phyloP scores from a whole-genome alignment of 2,329 filamentous ascomycete species.

The Xylaria hypoxylon region DNA sequence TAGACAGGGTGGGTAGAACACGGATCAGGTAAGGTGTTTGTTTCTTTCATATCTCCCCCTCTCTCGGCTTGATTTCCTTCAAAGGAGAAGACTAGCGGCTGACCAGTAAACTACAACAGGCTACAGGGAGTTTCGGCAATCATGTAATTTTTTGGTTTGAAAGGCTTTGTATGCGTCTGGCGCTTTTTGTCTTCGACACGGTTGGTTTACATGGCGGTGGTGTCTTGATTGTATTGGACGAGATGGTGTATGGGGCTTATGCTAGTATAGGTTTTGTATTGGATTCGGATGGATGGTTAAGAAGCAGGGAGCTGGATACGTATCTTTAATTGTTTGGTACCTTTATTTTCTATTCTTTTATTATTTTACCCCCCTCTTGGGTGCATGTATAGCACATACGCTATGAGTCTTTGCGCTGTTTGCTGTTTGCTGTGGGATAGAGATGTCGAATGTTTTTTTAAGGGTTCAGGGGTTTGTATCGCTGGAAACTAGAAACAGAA shows the following conservation, averaged over 20 bases:
- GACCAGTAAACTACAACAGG: neutral
- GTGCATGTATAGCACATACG: neutral
- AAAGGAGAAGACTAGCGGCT: neutral
- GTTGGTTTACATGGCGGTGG: neutral
- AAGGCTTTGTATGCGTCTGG: neutral
- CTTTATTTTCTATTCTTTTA: neutral
- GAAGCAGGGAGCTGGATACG: conserved; percentile 10
- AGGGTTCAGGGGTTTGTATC: too few relatives aligned
- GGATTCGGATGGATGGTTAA: neutral
- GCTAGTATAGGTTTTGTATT: neutral
- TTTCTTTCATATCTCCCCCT: neutral
- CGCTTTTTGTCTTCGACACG: neutral
- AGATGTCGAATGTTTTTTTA: too few relatives aligned
- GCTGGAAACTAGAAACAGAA: too few relatives aligned
- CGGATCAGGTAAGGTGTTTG: conserved; percentile 16
- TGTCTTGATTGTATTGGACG: neutral
- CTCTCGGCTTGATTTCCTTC: neutral
- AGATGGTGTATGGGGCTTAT: neutral
- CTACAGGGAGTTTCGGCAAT: conserved; percentile 1
- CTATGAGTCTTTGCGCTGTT: too few relatives aligned
- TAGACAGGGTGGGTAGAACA: conserved; percentile 16
- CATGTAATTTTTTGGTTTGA: conserved; percentile 5
- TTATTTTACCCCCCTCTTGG: neutral
- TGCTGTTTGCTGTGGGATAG: too few relatives aligned
- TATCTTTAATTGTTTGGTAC: neutral